Percentiles rank a stretch among this genome's conserved stretches.
Conservation (phyloP, 805 yeast genomes). For the Lipomyces oligophaga region DNA sequence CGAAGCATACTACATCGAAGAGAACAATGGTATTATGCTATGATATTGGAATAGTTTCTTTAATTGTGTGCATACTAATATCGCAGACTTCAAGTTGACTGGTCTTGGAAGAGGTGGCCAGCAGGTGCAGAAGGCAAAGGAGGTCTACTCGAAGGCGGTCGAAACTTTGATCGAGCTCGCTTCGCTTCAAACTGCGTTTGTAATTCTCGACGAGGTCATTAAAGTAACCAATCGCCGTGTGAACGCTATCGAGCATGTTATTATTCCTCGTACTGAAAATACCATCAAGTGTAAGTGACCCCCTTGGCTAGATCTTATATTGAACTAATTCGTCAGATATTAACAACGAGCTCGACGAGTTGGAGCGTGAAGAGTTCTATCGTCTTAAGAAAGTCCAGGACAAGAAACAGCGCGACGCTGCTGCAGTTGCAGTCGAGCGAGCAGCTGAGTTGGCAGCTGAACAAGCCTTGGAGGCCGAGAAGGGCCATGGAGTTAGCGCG, state of each 20-base stretch:
- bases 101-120: constrained; percentile 99
- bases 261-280: constrained; percentile 95
- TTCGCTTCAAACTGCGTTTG: constrained; percentile 92
- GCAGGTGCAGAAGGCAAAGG: constrained; percentile 91
- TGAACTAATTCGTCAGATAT: constrained; percentile 48
- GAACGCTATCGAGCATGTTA: constrained; percentile 96
- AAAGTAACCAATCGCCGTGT: constrained; percentile 98
- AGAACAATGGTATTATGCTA: constrained; percentile 54
- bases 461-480: constrained; percentile 32
- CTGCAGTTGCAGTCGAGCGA: constrained; percentile 50
- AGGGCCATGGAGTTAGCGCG: constrained; percentile 37
- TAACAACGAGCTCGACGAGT: constrained; percentile 93
- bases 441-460: constrained; percentile 29
- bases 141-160: constrained; percentile 91
- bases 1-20: constrained; percentile 76
- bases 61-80: background rate
- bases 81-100: constrained; percentile 79
- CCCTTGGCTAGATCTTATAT: background rate
- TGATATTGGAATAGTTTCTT: background rate
- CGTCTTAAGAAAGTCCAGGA: constrained; percentile 94
- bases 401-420: constrained; percentile 79
- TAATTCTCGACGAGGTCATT: constrained; percentile 93
- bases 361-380: constrained; percentile 97
- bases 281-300: constrained; percentile 58
- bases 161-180: constrained; percentile 95